Conservation (phyloP, 768 basidiomycete species). For the Phlebiopsis flavidoalba region DNA sequence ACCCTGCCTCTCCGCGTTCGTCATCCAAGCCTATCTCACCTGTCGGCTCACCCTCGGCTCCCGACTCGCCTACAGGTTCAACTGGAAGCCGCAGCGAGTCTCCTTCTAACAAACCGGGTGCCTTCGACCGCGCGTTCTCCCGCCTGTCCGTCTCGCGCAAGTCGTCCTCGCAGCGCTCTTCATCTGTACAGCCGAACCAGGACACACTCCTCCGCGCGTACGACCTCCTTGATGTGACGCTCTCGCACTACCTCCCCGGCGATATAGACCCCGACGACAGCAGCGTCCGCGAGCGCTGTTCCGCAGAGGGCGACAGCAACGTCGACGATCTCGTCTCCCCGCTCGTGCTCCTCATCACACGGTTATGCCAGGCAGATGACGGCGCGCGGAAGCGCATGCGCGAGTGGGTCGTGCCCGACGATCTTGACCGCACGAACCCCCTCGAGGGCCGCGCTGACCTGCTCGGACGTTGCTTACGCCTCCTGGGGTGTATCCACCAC, state of each 20-base stretch:
- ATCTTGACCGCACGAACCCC: constrained; percentile 73
- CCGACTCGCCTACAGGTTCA: constrained; percentile 12
- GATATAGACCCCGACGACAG: constrained; percentile 58
- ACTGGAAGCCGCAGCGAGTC: constrained; percentile 16
- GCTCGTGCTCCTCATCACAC: constrained; percentile 67
- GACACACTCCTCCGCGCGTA: constrained; percentile 62
- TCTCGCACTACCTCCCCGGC: constrained; percentile 63
- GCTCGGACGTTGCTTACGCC: constrained; percentile 74
- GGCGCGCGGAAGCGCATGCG: constrained; percentile 49
- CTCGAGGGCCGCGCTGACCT: constrained; percentile 71
- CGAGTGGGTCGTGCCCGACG: constrained; percentile 67
- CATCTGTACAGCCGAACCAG: constrained; percentile 36
- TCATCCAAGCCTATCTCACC: constrained; percentile 27
- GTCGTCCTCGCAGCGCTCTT: constrained; percentile 25
- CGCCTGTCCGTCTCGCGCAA: constrained; percentile 49
- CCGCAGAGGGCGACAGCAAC: constrained; percentile 46
- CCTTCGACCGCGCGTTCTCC: constrained; percentile 54
- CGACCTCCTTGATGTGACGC: constrained; percentile 58
- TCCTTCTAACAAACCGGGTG: constrained; percentile 18
- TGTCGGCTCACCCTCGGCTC: constrained; percentile 29
- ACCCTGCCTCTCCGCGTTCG: constrained; percentile 28
- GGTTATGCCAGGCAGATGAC: constrained; percentile 63
- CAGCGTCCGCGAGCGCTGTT: constrained; percentile 47
- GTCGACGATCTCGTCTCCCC: constrained; percentile 80
- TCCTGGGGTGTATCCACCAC: constrained; percentile 74